Evolutionary conservation across 1,284 basidiomycete species (phyloP), one percentile per base, ranked within the genome.

Genomic region (Sutorius eximius): DNA sequence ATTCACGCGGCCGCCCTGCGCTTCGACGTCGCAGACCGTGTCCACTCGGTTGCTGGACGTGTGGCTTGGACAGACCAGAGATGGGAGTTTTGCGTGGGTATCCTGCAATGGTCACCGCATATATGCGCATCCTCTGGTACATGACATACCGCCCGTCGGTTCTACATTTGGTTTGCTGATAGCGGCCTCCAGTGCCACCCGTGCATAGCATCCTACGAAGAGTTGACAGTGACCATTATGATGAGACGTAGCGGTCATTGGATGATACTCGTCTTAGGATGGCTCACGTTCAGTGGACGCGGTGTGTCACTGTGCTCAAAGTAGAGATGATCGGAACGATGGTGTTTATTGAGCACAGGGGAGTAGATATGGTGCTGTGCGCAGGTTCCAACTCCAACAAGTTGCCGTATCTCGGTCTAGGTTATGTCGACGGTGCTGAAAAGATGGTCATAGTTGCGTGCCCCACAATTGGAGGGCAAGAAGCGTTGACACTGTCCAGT

Each of bases 191-290:
- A 12, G 20, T 11, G 12, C 46, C 41, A 46, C 46, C 24, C 27
- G 46, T 48, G 46, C 46, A 29, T 46, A 48, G 43, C 44, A n/a
- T 30, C 47, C 27, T 48, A 48, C 27, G 30, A 18, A 13, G 45
- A 27, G 4, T 45, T 47, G 45, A 45, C 42, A 15, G 46, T 47
- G 46, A 29, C 46, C 24, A 15, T 29, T 37, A n/a, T 7, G 15
- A n/a, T 20, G 24, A 16, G 24, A 27, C 24, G 36, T 30, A 22
- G 6, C 22, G 43, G 15, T 48, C 47, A 30, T 30, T 46, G 47
- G 18, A 48, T 47, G 47, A 48, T 48, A 15, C 13, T 48, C 27
- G 42, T 15, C 29, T 24, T 47, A 30, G 42, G 43, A 29, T 47
- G 47, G 47, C 47, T 48, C 47, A 48, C 18, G 43, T 30, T 30